Base-by-base conservation (phyloP, 768 basidiomycete species). In the Chiua virens region DNA sequence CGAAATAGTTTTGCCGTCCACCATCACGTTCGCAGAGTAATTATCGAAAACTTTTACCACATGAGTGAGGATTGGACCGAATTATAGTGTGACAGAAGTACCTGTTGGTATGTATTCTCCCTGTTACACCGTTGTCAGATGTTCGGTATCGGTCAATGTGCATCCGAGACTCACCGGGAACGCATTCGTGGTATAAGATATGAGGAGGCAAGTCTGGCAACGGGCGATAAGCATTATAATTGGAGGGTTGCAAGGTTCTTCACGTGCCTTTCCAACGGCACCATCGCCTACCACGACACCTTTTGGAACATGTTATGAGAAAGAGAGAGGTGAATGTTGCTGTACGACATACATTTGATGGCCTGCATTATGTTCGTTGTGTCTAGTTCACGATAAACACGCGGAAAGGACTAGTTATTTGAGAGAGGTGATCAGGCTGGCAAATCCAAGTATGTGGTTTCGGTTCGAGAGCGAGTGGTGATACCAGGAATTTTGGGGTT, bases 231-330 rank as follows among this genome's bases (percentile, higher is more conserved):
- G 56, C 3, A 15, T 27, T 37, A 21, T 41, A 46, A 25, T 30
- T 50, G 30, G 25, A 25, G 11, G 42, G 49, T 38, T 47, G 47
- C 36, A 22, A 43, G 51, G 28, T 49, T 50, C 32, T 45, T 47
- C 40, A 72, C 82, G 65, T 62, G 86, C 93, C 89, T 97, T 98
- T 70, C 95, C 95, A 62, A 97, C 95, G 52, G 95, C 95, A 83
- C 95, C 95, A 78, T 98, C 95, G 66, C 94, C 94, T 46, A 98
- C 94, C 66, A 98, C 94, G 73, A 98, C 94, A 79, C 93, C 94
- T 96, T 68, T 43, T 43, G 38, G 43, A 56, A 64, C 54, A 60
- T 51, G 38, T 52, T 25, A 51, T 63, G 70, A 61, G 77, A 73
- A 65, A 58, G 53, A 49, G 44, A 62, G 48, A 45, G 50, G 49